Evolutionary conservation across 2,329 filamentous ascomycete species (phyloP), one percentile per base, ranked within the genome.

Genomic region (Diplodia corticola): DNA sequence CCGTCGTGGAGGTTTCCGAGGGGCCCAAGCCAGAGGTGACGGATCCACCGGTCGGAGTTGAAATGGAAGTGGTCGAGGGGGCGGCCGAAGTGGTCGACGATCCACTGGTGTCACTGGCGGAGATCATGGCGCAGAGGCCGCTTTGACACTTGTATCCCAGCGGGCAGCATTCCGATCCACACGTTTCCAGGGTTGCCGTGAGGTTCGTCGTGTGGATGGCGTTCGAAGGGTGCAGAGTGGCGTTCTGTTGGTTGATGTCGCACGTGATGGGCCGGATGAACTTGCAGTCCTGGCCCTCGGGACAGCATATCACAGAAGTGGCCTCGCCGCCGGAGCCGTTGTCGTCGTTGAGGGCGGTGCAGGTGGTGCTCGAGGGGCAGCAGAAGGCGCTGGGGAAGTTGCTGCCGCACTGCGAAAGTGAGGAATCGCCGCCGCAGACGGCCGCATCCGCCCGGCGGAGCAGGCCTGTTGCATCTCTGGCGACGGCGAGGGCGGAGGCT

Each of bases 271-370:
- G 82, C 69, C 82, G 73, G 70, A 93, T 89, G 55, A 76, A 80
- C n/a, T 78, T 70, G 79, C 91, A 93, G 71, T 82, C 80, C 33
- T 71, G 72, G 40, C 82, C 85, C 1, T 76, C 69, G 1, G 90
- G 90, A 73, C 91, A 93, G 80, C 91, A 93, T 57, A 93, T 80
- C 15, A 89, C 83, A 0, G 89, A 91, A n/a, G 55, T 54, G n/a
- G 64, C 35, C n/a, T 37, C 28, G 12, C 49, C 49, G 13, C 37
- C 48, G 5, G 88, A 89, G 51, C 82, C 79, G n/a, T 80, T 85
- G 12, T 88, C 88, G 53, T 76, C 76, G 72, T 81, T 80, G 54
- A 93, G 83, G 1, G 82, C 71, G 48, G 86, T 79, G 77, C 91
- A 93, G 2, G 74, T 81, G 6, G 82, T 79, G 20, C 75, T 77